These are phyloP conservation scores for Boletus rubroflammeus DNA, from an alignment of 768 basidiomycete genomes.

Conservation along the genomic window DNA sequence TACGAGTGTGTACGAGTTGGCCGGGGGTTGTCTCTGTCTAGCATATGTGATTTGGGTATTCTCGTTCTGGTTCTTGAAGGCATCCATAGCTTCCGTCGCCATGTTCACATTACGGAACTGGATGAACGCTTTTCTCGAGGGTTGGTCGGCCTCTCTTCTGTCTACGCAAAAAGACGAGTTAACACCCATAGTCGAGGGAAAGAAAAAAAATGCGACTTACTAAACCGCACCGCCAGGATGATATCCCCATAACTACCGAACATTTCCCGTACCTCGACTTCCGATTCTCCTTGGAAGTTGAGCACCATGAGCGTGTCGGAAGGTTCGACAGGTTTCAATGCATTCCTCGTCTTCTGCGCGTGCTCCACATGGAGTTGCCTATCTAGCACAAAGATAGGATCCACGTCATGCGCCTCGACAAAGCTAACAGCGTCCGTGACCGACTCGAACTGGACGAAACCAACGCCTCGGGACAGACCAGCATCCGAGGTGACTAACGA, in stretches of 20 bases:
- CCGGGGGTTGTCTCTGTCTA: slow-evolving; percentile 9
- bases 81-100: slow-evolving; percentile 47
- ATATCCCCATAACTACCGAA: slow-evolving; percentile 20
- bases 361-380: slow-evolving; percentile 44
- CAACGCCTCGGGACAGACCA: slow-evolving; percentile 43
- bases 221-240: slow-evolving; percentile 30
- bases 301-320: slow-evolving; percentile 31
- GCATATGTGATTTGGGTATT: slow-evolving; percentile 15
- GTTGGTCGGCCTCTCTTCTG: slow-evolving; percentile 30
- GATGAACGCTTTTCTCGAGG: slow-evolving; percentile 45
- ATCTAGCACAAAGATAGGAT: slow-evolving; percentile 48
- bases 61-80: slow-evolving; percentile 29
- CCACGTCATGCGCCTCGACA: slow-evolving; percentile 34
- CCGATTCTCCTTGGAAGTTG: slow-evolving; percentile 24
- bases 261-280: slow-evolving; percentile 22
- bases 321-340: slow-evolving; percentile 15
- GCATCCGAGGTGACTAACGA: slow-evolving; percentile 22
- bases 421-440: slow-evolving; percentile 37
- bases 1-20: slow-evolving; percentile 5
- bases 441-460: slow-evolving; percentile 42
- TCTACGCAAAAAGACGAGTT: slow-evolving; percentile 27
- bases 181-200: background rate
- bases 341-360: slow-evolving; percentile 18
- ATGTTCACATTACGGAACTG: slow-evolving; percentile 45
- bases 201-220: slow-evolving; percentile 12